A percentile compares a stretch with the other conserved stretches of the same genome.
Conservation (phyloP, 1,284 basidiomycete genomes). For the Puccinia horiana region DNA sequence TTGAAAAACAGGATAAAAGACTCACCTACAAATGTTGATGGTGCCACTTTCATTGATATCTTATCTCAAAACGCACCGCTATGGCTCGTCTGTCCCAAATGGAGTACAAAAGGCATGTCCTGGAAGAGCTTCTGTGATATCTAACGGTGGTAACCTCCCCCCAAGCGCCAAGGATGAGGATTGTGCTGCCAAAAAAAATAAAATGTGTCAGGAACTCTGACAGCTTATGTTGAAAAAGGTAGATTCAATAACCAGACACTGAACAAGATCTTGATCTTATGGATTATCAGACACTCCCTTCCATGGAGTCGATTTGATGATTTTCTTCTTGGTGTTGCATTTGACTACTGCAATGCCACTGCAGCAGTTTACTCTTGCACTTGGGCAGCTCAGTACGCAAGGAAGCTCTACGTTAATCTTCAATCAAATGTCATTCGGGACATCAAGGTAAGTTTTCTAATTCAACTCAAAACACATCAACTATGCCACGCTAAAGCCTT, state of each 20-base stretch:
- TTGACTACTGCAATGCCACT: neutral
- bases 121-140: no score
- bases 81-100: no score
- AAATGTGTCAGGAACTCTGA: neutral
- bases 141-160: no score
- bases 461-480: no score
- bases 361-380: neutral
- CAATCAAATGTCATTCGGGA: neutral
- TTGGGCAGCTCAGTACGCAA: neutral
- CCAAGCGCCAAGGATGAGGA: no score
- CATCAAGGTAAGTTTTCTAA: neutral
- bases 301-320: neutral
- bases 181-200: neutral
- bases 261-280: neutral
- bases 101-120: no score
- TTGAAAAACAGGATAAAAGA: no score
- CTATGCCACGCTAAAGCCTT: no score
- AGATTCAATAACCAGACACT: neutral
- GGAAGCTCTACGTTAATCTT: neutral
- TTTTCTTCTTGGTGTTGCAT: neutral
- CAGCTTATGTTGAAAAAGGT: neutral
- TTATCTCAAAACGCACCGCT: no score
- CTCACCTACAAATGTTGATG: no score
- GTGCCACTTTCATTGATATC: no score
- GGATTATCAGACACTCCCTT: neutral